Percentiles rank a stretch among this genome's conserved stretches.
phyloP scores from a whole-genome alignment of 768 basidiomycete genomes.

The Rhizopogon sp. region DNA sequence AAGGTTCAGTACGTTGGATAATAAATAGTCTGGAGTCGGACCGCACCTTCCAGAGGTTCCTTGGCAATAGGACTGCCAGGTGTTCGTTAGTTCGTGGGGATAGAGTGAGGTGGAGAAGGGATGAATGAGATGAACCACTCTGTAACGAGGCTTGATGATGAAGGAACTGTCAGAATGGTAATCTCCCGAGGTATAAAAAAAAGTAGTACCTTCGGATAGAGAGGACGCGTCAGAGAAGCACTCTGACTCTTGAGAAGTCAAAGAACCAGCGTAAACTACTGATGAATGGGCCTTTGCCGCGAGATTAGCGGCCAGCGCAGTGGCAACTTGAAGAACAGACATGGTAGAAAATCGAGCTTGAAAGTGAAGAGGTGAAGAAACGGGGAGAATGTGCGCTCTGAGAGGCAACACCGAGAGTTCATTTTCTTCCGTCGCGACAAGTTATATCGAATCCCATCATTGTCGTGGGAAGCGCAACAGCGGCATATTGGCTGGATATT shows the following conservation, averaged over 20 bases:
- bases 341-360: slow-evolving; percentile 14
- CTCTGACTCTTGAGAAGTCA: slow-evolving; percentile 7
- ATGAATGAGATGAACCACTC: slow-evolving; percentile 11
- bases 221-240: slow-evolving; percentile 14
- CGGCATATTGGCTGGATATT: not conserved
- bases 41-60: slow-evolving; percentile 69
- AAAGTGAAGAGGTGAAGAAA: slow-evolving; percentile 8
- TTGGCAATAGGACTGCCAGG: slow-evolving; percentile 69
- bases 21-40: not conserved
- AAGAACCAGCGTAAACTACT: not conserved
- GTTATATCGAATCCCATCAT: slow-evolving; percentile 23
- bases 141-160: slow-evolving; percentile 17
- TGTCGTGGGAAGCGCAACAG: slow-evolving; percentile 20
- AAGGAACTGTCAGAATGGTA: not conserved
- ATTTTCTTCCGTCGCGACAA: slow-evolving; percentile 20
- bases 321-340: slow-evolving; percentile 20
- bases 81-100: slow-evolving; percentile 53
- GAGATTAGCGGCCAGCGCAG: slow-evolving; percentile 15
- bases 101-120: slow-evolving; percentile 11
- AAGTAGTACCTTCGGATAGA: slow-evolving; percentile 11
- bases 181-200: not conserved
- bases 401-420: slow-evolving; percentile 1
- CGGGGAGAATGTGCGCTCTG: slow-evolving; percentile 1
- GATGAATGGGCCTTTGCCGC: slow-evolving; percentile 16
- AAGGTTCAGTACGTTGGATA: slow-evolving; percentile 7